Conservation (phyloP, 495 filamentous ascomycete species). For the Aspergillus taichungensis region DNA sequence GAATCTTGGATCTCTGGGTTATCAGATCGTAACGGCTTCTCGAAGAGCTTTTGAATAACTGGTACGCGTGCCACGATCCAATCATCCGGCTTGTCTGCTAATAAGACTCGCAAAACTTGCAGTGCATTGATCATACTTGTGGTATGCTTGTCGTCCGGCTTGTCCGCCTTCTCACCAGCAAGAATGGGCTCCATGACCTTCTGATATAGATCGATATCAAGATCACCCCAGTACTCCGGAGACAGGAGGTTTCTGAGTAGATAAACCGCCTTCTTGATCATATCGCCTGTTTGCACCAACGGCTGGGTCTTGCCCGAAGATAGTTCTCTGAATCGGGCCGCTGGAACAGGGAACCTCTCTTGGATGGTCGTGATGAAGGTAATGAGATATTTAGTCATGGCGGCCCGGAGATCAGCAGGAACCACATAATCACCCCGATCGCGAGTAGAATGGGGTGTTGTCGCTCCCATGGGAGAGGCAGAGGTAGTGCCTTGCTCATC, state of each 20-base stretch:
- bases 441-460: conserved; percentile 39
- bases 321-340: conserved; percentile 53
- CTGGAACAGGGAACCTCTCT: conserved; percentile 69
- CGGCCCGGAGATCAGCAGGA: conserved; percentile 52
- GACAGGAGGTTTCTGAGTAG: conserved; percentile 83
- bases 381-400: conserved; percentile 86
- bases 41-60: conserved; percentile 75
- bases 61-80: conserved; percentile 75
- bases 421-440: conserved; percentile 63
- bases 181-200: conserved; percentile 81
- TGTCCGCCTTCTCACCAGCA: conserved; percentile 57
- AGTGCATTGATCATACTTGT: conserved; percentile 87
- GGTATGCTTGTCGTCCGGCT: conserved; percentile 58
- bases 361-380: conserved; percentile 86
- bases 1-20: conserved; percentile 87
- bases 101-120: conserved; percentile 78
- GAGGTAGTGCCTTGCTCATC: conserved; percentile 44
- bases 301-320: conserved; percentile 35
- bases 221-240: conserved; percentile 81
- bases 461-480: conserved; percentile 24
- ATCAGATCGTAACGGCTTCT: conserved; percentile 81
- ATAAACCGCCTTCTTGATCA: conserved; percentile 72
- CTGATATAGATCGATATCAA: conserved; percentile 84
- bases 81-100: conserved; percentile 76
- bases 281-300: conserved; percentile 54